A percentile compares a stretch with the other conserved stretches of the same genome.
phyloP scores from a whole-genome alignment of 208 protist genomes.

The Trypanosoma melophagium region DNA sequence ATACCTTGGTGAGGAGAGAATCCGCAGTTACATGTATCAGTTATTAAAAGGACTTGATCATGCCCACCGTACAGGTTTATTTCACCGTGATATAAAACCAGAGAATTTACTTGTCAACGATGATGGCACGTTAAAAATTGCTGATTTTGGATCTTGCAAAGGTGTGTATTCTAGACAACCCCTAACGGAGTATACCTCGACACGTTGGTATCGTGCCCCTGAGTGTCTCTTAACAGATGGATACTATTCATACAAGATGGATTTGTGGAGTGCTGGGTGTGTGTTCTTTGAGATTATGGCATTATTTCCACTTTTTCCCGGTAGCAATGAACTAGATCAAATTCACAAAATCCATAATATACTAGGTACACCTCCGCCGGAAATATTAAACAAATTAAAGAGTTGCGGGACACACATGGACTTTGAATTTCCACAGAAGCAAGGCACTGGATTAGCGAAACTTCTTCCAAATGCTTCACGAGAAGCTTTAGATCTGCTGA shows the following conservation, averaged over 20 bases:
- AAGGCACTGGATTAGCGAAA: conserved; percentile 59
- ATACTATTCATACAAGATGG: conserved; percentile 92
- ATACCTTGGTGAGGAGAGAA: conserved; percentile 83
- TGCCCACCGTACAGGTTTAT: conserved; percentile 88
- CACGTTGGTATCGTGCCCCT: conserved; percentile 92
- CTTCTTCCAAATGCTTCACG: conserved; percentile 65
- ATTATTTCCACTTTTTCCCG: conserved; percentile 83
- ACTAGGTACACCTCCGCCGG: conserved; percentile 84
- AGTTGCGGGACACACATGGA: conserved; percentile 63
- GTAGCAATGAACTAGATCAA: conserved; percentile 81
- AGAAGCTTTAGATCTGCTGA: conserved; percentile 86
- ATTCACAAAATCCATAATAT: conserved; percentile 91
- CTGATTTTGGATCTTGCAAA: conserved; percentile 92
- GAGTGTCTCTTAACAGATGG: conserved; percentile 90
- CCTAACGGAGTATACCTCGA: conserved; percentile 93
- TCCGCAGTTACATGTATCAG: conserved; percentile 89
- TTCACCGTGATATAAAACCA: conserved; percentile 98
- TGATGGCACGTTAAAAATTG: conserved; percentile 80
- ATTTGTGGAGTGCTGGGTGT: conserved; percentile 89
- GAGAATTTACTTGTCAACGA: conserved; percentile 95
- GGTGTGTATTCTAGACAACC: conserved; percentile 76
- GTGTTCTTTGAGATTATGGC: conserved; percentile 86
- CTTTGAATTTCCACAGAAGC: conserved; percentile 67
- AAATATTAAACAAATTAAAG: conserved; percentile 70
- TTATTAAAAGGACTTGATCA: conserved; percentile 91